These are phyloP conservation scores for Euphorbia lathyris DNA, from an alignment of 345 rosid species.

Conservation along the genomic window DNA sequence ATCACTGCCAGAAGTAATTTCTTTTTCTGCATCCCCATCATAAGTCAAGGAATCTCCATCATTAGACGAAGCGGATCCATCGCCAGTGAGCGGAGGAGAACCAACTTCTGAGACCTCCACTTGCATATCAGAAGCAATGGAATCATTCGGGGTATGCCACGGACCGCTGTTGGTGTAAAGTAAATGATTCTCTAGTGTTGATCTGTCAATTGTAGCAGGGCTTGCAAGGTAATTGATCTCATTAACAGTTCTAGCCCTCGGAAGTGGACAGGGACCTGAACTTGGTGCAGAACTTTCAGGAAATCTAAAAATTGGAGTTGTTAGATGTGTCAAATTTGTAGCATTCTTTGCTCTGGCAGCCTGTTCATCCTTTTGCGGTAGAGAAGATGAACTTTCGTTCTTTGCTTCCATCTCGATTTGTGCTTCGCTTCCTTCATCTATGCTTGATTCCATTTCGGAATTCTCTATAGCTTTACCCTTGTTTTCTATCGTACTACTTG, in stretches of 20 bases:
- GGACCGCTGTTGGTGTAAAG: constrained; percentile 32
- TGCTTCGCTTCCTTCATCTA: constrained; percentile 25
- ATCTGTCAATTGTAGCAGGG: constrained; percentile 37
- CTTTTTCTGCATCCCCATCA: constrained; percentile 53
- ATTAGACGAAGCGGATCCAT: constrained; percentile 49
- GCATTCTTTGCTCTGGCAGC: constrained; percentile 16
- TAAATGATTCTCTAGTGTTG: constrained; percentile 37
- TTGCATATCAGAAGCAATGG: constrained; percentile 89
- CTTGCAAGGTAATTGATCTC: constrained; percentile 32
- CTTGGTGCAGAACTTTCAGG: constrained; percentile 26
- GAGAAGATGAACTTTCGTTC: constrained; percentile 33
- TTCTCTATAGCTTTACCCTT: constrained; percentile 13
- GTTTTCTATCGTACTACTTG: not conserved
- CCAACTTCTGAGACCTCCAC: constrained; percentile 88
- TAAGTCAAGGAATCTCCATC: constrained; percentile 53
- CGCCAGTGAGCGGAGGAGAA: constrained; percentile 59
- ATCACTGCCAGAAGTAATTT: constrained; percentile 31
- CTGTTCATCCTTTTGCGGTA: constrained; percentile 30
- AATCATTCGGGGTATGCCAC: constrained; percentile 52
- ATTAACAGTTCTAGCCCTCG: constrained; percentile 27
- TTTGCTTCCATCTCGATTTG: constrained; percentile 32
- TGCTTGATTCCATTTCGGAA: constrained; percentile 23
- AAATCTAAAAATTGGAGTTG: constrained; percentile 24
- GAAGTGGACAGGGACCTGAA: constrained; percentile 35
- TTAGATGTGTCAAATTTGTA: constrained; percentile 20